phyloP scores from a whole-genome alignment of 1,284 basidiomycete genomes.

The Athelia psychrophila region DNA sequence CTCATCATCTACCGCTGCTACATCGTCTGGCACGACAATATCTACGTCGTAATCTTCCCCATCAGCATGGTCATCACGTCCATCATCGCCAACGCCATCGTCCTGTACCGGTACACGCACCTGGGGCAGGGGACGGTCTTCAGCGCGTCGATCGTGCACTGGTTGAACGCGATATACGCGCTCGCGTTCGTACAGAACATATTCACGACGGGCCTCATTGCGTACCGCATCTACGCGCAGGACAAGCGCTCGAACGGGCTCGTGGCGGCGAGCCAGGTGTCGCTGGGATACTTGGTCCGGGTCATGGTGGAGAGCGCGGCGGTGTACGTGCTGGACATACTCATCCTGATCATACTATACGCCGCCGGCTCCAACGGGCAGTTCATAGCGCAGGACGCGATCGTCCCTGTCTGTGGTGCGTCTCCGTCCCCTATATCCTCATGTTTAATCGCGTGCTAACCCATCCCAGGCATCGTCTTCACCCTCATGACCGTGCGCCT shows the following conservation, averaged over 20 bases:
- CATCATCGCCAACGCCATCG: constrained; percentile 20
- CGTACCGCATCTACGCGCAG: constrained; percentile 25
- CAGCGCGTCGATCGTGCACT: constrained; percentile 18
- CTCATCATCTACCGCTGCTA: constrained; percentile 29
- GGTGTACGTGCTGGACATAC: constrained; percentile 22
- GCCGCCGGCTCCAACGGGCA: constrained; percentile 22
- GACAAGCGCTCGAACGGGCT: constrained; percentile 15
- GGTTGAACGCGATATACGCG: constrained; percentile 28
- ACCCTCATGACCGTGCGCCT: constrained; percentile 20
- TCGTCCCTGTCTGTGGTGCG: constrained; percentile 27
- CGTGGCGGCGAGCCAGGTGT: constrained; percentile 7
- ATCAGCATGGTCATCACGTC: constrained; percentile 18
- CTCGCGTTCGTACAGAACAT: constrained; percentile 26
- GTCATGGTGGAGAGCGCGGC: constrained; percentile 29
- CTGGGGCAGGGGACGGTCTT: constrained; percentile 19
- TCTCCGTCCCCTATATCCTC: constrained; percentile 3
- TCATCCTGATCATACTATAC: constrained; percentile 26
- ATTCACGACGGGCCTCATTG: constrained; percentile 27
- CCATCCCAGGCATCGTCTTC: constrained; percentile 16
- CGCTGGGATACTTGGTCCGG: constrained; percentile 20
- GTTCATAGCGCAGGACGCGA: constrained; percentile 23
- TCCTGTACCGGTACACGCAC: constrained; percentile 18
- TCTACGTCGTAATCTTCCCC: constrained; percentile 19
- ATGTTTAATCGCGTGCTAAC: background rate
- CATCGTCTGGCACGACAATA: constrained; percentile 24